Evolutionary conservation across 1,284 basidiomycete genomes (phyloP), one percentile per base, ranked within the genome.

Genomic region (Cryptococcus wingfieldii): DNA sequence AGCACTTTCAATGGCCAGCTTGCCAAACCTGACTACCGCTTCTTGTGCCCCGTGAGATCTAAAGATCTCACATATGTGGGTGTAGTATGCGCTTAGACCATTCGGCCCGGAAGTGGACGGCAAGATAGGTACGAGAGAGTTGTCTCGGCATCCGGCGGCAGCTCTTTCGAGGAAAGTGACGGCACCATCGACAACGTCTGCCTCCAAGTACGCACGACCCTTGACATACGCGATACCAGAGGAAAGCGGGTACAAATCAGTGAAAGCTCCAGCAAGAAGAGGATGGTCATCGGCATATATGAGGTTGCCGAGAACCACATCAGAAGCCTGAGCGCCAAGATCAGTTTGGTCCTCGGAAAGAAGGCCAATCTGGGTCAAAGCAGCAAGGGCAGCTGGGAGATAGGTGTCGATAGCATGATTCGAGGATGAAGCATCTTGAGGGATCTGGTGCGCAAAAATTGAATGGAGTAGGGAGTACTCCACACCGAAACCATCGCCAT

Each of bases 121-220:
- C 51, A 91, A 78, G 47, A 90, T 81, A 18, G 78, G 72, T 0
- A 78, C 76, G 31, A 92, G 76, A 1, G 66, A 60, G 2, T 65
- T 66, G 47, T 71, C 73, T 74, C 90, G 86, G 61, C 81, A 64
- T 2, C 68, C 83, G 41, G 84, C 85, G 13, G 86, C 86, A n/a
- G 92, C 79, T 61, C 84, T 84, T 72, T 91, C 85, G 59, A 97
- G 79, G 38, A 84, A 72, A 47, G 77, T 77, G 0, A 84, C 82
- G 2, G 89, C 88, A 64, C 90, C 88, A 54, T 90, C 89, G 14
- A 83, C 79, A 18, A 86, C 80, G 3, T 87, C 86, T n/a, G 84
- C 75, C 58, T 84, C 82, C 46, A 93, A 75, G 77, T 82, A 83
- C 13, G 90, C 79, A 61, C 85, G 79, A 2, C 85, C 87, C 48